Conservation (phyloP, 108 stramenopile species). For the Bacterosira constricta region DNA sequence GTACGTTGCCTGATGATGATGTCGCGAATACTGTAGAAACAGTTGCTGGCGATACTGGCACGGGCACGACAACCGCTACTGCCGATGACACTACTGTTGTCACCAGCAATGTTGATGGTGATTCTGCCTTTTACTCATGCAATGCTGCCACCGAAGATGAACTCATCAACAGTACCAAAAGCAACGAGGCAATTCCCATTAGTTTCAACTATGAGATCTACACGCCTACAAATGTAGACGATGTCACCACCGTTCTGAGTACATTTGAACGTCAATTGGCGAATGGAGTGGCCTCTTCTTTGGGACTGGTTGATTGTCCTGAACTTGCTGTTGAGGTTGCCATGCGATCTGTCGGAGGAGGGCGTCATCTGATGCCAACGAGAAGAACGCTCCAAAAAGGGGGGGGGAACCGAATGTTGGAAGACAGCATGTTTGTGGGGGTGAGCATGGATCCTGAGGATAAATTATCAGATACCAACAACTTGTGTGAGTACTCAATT, state of each 20-base stretch:
- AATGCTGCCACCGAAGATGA: not conserved
- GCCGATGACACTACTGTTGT: not conserved
- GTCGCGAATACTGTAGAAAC: not conserved
- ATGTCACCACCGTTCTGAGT: not conserved
- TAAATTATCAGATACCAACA: conserved; percentile 15
- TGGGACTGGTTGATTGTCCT: conserved; percentile 19
- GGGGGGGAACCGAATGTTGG: not conserved
- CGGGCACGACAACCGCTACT: not conserved
- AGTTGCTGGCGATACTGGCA: too few species aligned
- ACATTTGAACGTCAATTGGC: conserved; percentile 11
- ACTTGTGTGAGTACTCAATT: conserved; percentile 8
- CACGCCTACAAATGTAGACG: not conserved
- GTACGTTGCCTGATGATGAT: not conserved
- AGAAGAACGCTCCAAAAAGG: not conserved
- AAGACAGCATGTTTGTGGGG: not conserved
- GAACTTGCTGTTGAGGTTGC: not conserved
- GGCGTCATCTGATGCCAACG: not conserved
- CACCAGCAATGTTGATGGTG: not conserved
- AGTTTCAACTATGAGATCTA: not conserved
- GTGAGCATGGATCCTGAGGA: conserved; percentile 18
- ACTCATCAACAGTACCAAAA: not conserved
- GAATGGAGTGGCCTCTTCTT: conserved; percentile 15
- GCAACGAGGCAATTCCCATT: not conserved
- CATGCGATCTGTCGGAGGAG: not conserved
- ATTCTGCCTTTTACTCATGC: not conserved